phyloP scores from a whole-genome alignment of 257 asterid species.

The Nyctanthes arbortristis region DNA sequence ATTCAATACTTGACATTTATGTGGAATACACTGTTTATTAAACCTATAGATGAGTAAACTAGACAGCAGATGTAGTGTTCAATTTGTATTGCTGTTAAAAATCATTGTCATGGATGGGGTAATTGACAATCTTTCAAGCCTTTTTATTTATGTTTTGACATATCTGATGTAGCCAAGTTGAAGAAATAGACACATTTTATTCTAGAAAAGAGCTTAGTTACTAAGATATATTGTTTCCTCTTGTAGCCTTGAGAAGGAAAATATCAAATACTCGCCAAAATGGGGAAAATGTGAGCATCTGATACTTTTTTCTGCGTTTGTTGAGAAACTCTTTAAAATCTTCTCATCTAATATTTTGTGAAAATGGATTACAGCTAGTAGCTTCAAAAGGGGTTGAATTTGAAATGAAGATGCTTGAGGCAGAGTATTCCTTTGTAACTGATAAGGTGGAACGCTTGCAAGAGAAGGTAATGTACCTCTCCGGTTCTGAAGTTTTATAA shows the following conservation, averaged over 20 bases:
- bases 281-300: constrained; percentile 60
- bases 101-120: constrained; percentile 9
- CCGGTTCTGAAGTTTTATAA: neutral
- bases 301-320: constrained; percentile 28
- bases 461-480: constrained; percentile 53
- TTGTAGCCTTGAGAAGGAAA: constrained; percentile 69
- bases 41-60: neutral
- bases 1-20: constrained; percentile 1
- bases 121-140: neutral
- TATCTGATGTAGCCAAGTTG: constrained; percentile 2
- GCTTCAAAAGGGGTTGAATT: constrained; percentile 78
- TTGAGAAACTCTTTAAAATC: constrained; percentile 18
- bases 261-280: constrained; percentile 50
- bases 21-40: neutral
- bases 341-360: constrained; percentile 22
- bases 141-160: constrained; percentile 7
- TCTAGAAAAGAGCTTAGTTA: constrained; percentile 6
- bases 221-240: constrained; percentile 24
- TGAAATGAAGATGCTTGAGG: constrained; percentile 78
- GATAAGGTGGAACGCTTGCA: constrained; percentile 82
- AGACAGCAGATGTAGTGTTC: neutral
- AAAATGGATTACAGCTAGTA: constrained; percentile 45
- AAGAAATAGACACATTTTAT: constrained; percentile 19
- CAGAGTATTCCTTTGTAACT: constrained; percentile 73
- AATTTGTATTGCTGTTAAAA: neutral